Conservation (phyloP, 257 asterid species). For the Fraxinus quadrangulata region DNA sequence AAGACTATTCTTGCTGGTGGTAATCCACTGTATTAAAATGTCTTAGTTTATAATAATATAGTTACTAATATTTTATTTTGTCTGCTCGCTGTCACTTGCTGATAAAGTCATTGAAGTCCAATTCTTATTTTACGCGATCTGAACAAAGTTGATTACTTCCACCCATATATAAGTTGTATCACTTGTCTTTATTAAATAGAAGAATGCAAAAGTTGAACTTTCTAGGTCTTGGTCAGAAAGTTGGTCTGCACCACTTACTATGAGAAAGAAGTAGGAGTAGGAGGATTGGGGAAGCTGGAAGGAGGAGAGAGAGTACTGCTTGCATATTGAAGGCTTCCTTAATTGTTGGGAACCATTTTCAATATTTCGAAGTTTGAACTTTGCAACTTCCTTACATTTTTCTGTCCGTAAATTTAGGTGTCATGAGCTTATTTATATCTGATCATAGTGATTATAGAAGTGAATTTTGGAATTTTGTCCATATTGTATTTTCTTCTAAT, state of each 20-base stretch:
- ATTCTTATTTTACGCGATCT: background rate
- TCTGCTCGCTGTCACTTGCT: background rate
- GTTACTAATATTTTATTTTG: no score
- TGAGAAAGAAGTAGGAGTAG: background rate
- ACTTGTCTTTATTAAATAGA: background rate
- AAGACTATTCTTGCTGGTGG: background rate
- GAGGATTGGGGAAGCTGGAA: background rate
- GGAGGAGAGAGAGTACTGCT: background rate
- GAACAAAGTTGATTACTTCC: background rate
- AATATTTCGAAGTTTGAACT: background rate
- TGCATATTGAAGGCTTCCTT: background rate
- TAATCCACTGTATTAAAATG: background rate
- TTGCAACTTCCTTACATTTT: background rate
- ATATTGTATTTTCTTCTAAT: background rate
- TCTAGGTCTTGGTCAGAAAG: background rate
- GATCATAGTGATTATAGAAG: conserved; percentile 26
- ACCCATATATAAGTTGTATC: background rate
- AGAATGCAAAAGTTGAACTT: background rate
- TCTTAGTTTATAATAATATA: no score
- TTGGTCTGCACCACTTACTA: background rate
- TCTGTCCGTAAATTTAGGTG: background rate
- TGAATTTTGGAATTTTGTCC: background rate
- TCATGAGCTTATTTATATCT: conserved; percentile 24
- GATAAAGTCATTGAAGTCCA: background rate
- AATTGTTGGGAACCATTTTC: background rate